Conservation (phyloP, 179 eudicot species). For the Spergularia azorica region DNA sequence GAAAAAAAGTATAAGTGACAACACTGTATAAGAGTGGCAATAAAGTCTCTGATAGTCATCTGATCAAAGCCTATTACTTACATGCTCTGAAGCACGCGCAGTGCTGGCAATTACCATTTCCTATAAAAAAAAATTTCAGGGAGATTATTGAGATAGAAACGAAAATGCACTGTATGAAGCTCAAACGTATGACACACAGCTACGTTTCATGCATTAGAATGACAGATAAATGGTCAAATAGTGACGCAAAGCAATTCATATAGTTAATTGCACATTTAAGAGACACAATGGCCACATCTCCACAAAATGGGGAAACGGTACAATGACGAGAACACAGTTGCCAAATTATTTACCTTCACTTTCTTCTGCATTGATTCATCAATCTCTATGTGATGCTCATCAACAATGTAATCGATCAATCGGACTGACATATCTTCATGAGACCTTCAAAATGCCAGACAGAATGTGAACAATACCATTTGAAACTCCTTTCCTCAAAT, state of each 20-base stretch:
- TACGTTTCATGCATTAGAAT: neutral
- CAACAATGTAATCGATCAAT: constrained; percentile 74
- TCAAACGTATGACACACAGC: neutral
- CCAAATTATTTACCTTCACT: constrained; percentile 52
- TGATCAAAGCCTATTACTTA: constrained; percentile 36
- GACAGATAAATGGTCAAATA: neutral
- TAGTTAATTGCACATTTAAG: neutral
- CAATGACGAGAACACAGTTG: neutral
- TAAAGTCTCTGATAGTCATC: constrained; percentile 10
- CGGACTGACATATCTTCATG: constrained; percentile 74
- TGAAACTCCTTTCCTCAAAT: neutral
- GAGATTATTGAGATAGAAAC: neutral
- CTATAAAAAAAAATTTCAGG: constrained; percentile 36
- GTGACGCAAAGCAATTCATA: neutral
- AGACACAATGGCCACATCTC: neutral
- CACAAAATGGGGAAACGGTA: neutral
- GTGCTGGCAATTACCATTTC: constrained; percentile 81
- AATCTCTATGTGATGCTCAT: constrained; percentile 67
- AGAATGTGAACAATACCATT: neutral
- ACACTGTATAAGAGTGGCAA: neutral
- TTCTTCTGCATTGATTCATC: constrained; percentile 49
- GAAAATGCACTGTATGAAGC: neutral
- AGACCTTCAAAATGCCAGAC: constrained; percentile 45
- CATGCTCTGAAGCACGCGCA: constrained; percentile 41
- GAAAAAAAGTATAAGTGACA: neutral